Percentiles rank a stretch among this genome's conserved stretches.
phyloP scores from a whole-genome alignment of 345 rosid genomes.

The Hypericum perforatum region DNA sequence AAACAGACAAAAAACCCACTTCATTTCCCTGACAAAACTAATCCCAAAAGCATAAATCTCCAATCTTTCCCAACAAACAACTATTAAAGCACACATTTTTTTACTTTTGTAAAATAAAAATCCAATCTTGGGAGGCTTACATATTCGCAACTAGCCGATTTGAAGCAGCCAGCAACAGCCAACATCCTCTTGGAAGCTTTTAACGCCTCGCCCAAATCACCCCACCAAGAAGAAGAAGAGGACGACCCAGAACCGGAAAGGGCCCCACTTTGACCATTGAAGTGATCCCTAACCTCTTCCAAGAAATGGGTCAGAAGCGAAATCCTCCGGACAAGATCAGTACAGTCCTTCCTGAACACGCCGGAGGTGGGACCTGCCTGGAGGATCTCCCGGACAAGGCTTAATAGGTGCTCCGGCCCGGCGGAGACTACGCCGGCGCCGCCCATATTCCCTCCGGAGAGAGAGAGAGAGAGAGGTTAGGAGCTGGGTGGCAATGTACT shows the following conservation, averaged over 20 bases:
- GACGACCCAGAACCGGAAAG: constrained; percentile 2
- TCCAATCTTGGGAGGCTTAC: constrained; percentile 31
- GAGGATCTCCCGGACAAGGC: constrained; percentile 14
- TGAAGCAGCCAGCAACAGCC: constrained; percentile 25
- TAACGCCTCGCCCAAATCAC: constrained; percentile 48
- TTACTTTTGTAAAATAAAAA: too few relatives aligned
- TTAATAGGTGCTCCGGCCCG: constrained; percentile 8
- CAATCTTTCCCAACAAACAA: too few relatives aligned
- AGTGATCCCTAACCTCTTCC: constrained; percentile 58
- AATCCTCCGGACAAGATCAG: constrained; percentile 73
- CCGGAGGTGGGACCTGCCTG: background rate
- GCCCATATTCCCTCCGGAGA: background rate
- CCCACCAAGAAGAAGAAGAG: constrained; percentile 43
- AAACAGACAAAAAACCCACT: too few relatives aligned
- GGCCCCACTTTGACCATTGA: background rate
- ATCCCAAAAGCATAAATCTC: too few relatives aligned
- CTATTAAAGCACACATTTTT: too few relatives aligned
- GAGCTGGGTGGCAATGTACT: too few relatives aligned
- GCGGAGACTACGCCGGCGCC: background rate
- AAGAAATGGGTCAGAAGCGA: constrained; percentile 56
- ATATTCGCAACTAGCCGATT: constrained; percentile 27
- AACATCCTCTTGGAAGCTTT: constrained; percentile 55
- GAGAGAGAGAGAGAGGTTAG: too few relatives aligned
- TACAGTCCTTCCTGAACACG: constrained; percentile 56
- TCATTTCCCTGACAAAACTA: too few relatives aligned